phyloP scores from a whole-genome alignment of 2,329 filamentous ascomycete species.

The Colletotrichum tofieldiae region DNA sequence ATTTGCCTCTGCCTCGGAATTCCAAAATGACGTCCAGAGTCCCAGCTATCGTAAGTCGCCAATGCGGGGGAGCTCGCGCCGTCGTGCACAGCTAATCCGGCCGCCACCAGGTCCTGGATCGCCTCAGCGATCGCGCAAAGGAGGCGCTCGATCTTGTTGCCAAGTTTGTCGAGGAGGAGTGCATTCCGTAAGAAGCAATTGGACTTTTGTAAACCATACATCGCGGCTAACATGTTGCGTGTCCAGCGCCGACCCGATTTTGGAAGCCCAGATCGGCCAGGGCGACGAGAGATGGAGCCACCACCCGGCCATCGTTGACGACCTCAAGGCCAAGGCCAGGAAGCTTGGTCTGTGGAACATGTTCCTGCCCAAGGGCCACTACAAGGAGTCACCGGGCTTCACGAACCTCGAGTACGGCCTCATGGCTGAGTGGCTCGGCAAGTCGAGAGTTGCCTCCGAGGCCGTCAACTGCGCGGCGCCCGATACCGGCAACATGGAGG shows the following conservation, averaged over 20 bases:
- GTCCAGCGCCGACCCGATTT: slow-evolving; percentile 81
- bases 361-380: slow-evolving; percentile 96
- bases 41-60: slow-evolving; percentile 46
- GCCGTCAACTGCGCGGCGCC: slow-evolving; percentile 92
- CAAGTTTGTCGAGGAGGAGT: slow-evolving; percentile 98
- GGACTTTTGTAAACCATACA: background rate
- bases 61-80: slow-evolving; percentile 23
- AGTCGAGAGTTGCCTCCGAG: slow-evolving; percentile 86
- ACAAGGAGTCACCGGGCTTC: slow-evolving; percentile 94
- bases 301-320: slow-evolving; percentile 87
- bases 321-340: slow-evolving; percentile 87
- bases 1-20: background rate
- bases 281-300: slow-evolving; percentile 84
- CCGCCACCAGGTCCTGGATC: slow-evolving; percentile 60
- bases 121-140: slow-evolving; percentile 88
- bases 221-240: slow-evolving; percentile 10
- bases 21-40: slow-evolving; percentile 47
- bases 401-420: slow-evolving; percentile 97
- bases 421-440: slow-evolving; percentile 97
- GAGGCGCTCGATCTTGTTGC: slow-evolving; percentile 90
- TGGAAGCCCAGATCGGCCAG: slow-evolving; percentile 83
- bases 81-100: slow-evolving; percentile 23
- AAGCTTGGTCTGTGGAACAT: slow-evolving; percentile 96
- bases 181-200: slow-evolving; percentile 75
- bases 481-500: slow-evolving; percentile 97